These are phyloP conservation scores for Mortierella sp. DNA, from an alignment of 371 early-diverging fungal species.

Conservation along the genomic window DNA sequence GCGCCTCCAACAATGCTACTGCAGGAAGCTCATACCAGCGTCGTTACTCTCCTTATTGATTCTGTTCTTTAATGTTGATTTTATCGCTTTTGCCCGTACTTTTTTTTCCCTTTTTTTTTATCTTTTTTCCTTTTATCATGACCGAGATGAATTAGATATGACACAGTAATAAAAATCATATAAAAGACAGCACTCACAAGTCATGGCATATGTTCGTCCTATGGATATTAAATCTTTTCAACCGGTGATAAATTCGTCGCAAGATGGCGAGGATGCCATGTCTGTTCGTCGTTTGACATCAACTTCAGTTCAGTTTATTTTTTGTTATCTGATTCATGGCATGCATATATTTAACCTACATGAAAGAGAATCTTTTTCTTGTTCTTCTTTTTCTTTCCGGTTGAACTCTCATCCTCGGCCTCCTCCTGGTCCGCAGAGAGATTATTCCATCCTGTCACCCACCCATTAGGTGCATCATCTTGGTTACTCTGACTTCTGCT, in stretches of 20 bases:
- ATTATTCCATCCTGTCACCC: constrained; percentile 43
- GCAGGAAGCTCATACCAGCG: background rate
- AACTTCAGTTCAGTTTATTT: no score
- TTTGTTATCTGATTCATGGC: no score
- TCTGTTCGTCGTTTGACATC: no score
- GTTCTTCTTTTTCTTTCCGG: constrained; percentile 67
- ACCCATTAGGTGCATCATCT: constrained; percentile 41
- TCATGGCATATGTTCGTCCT: no score
- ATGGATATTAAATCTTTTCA: no score
- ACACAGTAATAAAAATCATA: background rate
- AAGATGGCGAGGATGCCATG: no score
- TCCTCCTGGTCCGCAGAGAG: constrained; percentile 16
- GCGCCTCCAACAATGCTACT: constrained; percentile 5
- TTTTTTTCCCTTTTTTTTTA: background rate
- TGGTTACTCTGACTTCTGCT: constrained; percentile 54
- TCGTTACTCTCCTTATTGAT: constrained; percentile 25
- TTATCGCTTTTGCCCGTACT: background rate
- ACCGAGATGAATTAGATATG: background rate
- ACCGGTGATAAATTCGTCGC: no score
- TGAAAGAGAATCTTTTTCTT: constrained; percentile 69
- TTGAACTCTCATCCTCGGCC: constrained; percentile 26
- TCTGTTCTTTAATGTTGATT: constrained; percentile 3
- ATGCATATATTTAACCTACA: constrained; percentile 56
- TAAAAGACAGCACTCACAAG: no score
- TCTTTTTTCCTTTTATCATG: constrained; percentile 16